Base-by-base conservation (phyloP, 1,284 basidiomycete species). In the Trametes versicolor region DNA sequence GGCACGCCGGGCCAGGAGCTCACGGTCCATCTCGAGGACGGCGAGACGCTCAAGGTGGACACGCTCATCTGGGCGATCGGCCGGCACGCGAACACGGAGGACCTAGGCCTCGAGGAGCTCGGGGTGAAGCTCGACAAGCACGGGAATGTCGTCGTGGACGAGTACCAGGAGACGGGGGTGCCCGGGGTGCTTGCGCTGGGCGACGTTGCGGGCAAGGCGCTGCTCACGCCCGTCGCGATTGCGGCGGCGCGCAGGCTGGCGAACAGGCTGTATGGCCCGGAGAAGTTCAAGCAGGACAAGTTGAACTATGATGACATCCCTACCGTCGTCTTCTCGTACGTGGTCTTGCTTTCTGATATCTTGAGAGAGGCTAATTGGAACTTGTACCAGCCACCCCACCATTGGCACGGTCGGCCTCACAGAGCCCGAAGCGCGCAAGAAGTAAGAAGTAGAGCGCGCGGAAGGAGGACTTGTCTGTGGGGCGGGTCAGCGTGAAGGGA, bases 171-270 rank as follows among this genome's bases (percentile, higher is more conserved):
- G 74, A 89, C 95, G 56, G 89, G 81, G 66, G 87, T 96, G 19
- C 80, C 85, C 21, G 85, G 87, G 62, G 83, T 99, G 70, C 92
- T 86, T 59, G 89, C 96, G 4, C 91, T 99, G 65, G 98, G 97
- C 10, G 97, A 99, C 76, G 94, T 97, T 17, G 88, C 89, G 69
- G 97, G 97, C 66, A 97, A 97, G 80, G 94, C 89, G 27, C 82
- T 97, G 32, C 84, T 99, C 66, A 99, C 97, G 0, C 97, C 98
- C n/a, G 98, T 99, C 7, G 98, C 97, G 25, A 98, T 99, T 67
- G 97, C 97, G 54, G 98, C 98, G 6, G 97, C 96, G 27, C 84
- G 97, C 63, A 83, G 95, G 66, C 81, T 99, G 45, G 86, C 91
- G 56, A 99, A 99, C 82, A 84, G 98, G 57, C 80, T 99, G 58